Evolutionary conservation across 768 basidiomycete species (phyloP).

Genomic region (Russula olivacea): DNA sequence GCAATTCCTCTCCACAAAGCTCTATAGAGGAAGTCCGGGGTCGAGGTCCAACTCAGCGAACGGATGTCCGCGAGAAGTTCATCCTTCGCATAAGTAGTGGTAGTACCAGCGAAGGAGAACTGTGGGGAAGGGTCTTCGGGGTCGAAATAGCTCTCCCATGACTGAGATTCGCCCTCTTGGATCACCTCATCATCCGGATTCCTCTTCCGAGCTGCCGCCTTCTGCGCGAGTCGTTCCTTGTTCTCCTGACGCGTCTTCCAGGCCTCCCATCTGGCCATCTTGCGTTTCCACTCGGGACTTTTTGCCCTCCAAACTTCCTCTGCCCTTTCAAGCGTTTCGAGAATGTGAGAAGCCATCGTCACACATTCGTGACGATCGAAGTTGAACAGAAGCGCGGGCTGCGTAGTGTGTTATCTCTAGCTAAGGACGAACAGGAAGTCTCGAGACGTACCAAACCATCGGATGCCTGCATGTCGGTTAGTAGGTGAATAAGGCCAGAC

Average conservation of each 20-base stretch:
- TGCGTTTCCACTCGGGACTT: slow-evolving; percentile 45
- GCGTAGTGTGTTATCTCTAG: not conserved
- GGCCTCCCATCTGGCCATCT: slow-evolving; percentile 44
- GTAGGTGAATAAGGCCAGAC: slow-evolving; percentile 44
- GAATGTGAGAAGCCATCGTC: slow-evolving; percentile 40
- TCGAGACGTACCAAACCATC: slow-evolving; percentile 47
- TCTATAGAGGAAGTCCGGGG: slow-evolving; percentile 39
- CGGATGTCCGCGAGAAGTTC: slow-evolving; percentile 48
- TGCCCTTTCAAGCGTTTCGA: slow-evolving; percentile 34
- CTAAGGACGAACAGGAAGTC: not conserved
- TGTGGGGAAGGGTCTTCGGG: slow-evolving; percentile 50
- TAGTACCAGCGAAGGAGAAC: slow-evolving; percentile 52
- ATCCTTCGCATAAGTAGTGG: slow-evolving; percentile 38
- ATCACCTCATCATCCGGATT: slow-evolving; percentile 29
- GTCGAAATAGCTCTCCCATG: slow-evolving; percentile 53
- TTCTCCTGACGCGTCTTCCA: slow-evolving; percentile 46
- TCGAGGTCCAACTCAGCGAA: slow-evolving; percentile 33
- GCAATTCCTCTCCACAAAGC: slow-evolving; percentile 57
- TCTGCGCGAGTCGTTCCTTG: slow-evolving; percentile 41
- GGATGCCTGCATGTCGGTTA: slow-evolving; percentile 51
- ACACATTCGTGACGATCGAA: slow-evolving; percentile 60
- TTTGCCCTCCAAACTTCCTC: slow-evolving; percentile 47
- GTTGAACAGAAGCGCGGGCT: slow-evolving; percentile 66
- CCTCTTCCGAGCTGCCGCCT: slow-evolving; percentile 37
- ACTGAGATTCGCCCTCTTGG: slow-evolving; percentile 25